Base-by-base conservation (phyloP, 352 stramenopile genomes). In the Thraustochytrium striatum region DNA sequence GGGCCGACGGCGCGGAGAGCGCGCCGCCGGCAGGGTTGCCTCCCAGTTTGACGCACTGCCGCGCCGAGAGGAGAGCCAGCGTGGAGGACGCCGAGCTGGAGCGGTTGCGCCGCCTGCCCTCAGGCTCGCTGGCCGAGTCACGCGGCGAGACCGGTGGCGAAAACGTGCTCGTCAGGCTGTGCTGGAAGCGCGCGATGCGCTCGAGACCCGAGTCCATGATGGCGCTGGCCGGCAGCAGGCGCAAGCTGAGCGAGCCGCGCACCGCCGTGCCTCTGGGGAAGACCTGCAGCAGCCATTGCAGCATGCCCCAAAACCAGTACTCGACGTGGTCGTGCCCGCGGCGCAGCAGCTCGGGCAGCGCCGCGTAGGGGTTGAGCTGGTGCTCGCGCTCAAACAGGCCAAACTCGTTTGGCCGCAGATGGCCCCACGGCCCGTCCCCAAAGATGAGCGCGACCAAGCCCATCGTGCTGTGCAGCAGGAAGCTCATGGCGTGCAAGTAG, bases 381-480 rank as follows among this genome's bases (percentile, higher is more conserved):
- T 75, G 65, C 13, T 75, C 50, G 21, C 65, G 43, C 30, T 75
- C 44, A 3, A 75, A 30, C 21, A 50, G 52, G 1, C 65, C 65
- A 38, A 72, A 75, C 5, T 75, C 52, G 47, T 75, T 75, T 35
- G 65, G 65, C n/a, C 65, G 39, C 65, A 75, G 30, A 43, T 75
- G 43, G 21, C 32, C 65, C 65, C 65, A 75, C 13, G 65, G 65
- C 2, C 65, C 65, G 32, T 75, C 65, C 32, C 65, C 65, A 13
- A 75, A 75, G 47, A 75, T 39, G n/a, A 75, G 65, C 39, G 65
- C 65, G 16, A 61, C 44, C 13, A 75, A 43, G 16, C 65, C 65
- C 43, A 75, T 30, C 13, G 65, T 50, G 50, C 65, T 61, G 47
- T 75, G 65, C 30, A 75, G 50, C 7, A 72, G 21, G 47, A 75